phyloP scores from a whole-genome alignment of 768 basidiomycete genomes.

The Rhizopogon rudus region DNA sequence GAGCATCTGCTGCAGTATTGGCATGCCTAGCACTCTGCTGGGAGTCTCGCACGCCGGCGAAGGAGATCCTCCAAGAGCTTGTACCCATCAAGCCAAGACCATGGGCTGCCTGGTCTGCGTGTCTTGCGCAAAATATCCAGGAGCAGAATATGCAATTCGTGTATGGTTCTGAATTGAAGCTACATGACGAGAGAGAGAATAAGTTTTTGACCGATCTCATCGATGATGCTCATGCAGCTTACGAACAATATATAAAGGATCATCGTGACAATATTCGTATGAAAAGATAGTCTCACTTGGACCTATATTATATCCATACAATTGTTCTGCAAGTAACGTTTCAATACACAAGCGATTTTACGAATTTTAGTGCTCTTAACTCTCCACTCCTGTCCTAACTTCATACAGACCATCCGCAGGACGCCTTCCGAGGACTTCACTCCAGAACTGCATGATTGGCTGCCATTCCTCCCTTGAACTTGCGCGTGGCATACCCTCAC shows the following conservation, averaged over 20 bases:
- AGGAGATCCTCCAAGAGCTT: neutral
- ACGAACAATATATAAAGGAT: neutral
- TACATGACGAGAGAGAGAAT: neutral
- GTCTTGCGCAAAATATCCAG: neutral
- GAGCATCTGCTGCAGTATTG: neutral
- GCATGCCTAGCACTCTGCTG: neutral
- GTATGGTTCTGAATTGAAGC: neutral
- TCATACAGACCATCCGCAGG: constrained; percentile 62
- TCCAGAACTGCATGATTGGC: constrained; percentile 86
- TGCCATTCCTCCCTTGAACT: constrained; percentile 63
- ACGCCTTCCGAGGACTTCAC: constrained; percentile 54
- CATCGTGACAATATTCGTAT: neutral
- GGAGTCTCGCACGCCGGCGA: neutral
- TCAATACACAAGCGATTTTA: neutral
- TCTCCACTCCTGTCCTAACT: constrained; percentile 41
- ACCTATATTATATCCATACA: neutral
- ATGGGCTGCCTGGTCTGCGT: neutral
- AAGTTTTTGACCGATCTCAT: neutral
- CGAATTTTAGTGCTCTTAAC: neutral
- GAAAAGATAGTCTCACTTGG: neutral
- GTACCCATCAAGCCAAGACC: neutral
- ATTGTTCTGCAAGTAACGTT: neutral
- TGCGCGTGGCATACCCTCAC: constrained; percentile 70
- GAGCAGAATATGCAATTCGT: neutral
- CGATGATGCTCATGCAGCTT: neutral